A percentile compares a stretch with the other conserved stretches of the same genome.
phyloP scores from a whole-genome alignment of 805 yeast genomes.

The Metschnikowia lochheadii region DNA sequence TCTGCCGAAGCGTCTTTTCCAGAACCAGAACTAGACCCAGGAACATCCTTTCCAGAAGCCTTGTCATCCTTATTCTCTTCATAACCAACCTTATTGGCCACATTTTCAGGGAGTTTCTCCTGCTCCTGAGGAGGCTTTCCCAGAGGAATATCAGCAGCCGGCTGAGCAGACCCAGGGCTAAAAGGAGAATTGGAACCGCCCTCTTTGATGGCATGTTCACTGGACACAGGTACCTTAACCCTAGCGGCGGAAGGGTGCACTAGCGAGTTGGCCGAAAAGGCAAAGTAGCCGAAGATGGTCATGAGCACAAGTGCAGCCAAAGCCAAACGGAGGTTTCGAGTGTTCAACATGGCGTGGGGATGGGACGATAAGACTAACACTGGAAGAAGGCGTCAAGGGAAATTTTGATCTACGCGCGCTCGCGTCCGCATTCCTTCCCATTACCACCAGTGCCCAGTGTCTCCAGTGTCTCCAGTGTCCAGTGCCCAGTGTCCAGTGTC shows the following conservation, averaged over 20 bases:
- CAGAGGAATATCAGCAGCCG: not conserved
- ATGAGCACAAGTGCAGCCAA: conserved; percentile 49
- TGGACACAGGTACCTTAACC: conserved; percentile 18
- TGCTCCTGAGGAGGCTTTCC: not conserved
- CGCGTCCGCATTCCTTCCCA: too few species aligned
- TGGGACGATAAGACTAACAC: too few species aligned
- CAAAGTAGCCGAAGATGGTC: conserved; percentile 47
- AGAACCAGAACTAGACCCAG: not conserved
- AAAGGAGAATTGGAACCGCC: conserved; percentile 4
- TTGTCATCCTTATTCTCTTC: not conserved
- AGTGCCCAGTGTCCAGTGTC: too few species aligned
- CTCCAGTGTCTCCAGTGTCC: too few species aligned
- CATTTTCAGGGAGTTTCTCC: not conserved
- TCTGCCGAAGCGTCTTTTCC: not conserved
- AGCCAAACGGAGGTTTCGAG: conserved; percentile 50
- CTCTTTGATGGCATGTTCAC: conserved; percentile 11
- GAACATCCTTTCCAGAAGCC: not conserved
- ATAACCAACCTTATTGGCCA: conserved; percentile 1
- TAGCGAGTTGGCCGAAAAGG: conserved; percentile 40
- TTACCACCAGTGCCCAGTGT: too few species aligned
- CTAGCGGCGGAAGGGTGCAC: conserved; percentile 27
- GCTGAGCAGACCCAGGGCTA: not conserved
- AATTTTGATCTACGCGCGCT: not conserved
- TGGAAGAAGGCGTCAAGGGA: not conserved
- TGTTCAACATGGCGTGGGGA: conserved; percentile 27